Conservation (phyloP, 345 rosid genomes). For the Jatropha curcas region DNA sequence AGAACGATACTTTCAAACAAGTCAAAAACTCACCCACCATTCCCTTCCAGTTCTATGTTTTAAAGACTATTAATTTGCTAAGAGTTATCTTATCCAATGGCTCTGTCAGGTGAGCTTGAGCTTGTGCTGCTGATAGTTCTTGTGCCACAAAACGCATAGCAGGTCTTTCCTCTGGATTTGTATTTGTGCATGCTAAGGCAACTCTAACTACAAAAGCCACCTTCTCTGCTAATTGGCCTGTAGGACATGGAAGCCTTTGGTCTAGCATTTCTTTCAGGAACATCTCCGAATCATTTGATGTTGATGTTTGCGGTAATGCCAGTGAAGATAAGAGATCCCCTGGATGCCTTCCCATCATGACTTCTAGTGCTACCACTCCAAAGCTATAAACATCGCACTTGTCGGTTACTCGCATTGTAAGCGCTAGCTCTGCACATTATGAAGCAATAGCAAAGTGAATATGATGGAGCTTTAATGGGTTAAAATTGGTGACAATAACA, state of each 20-base stretch:
- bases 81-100: constrained; percentile 33
- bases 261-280: constrained; percentile 52
- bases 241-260: constrained; percentile 45
- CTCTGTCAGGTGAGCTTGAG: constrained; percentile 34
- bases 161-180: constrained; percentile 47
- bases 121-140: constrained; percentile 46
- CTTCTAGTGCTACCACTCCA: constrained; percentile 65
- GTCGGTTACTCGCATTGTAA: constrained; percentile 40
- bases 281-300: constrained; percentile 26
- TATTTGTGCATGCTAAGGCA: constrained; percentile 48
- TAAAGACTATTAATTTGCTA: constrained; percentile 31
- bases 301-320: constrained; percentile 10
- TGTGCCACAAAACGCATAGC: constrained; percentile 60
- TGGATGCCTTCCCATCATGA: constrained; percentile 68
- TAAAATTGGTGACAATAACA: no score
- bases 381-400: constrained; percentile 65
- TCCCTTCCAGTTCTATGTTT: constrained; percentile 14
- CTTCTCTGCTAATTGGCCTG: constrained; percentile 44
- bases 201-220: constrained; percentile 40
- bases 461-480: no score
- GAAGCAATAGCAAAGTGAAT: no score
- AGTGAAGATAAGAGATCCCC: constrained; percentile 49
- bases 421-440: constrained; percentile 42
- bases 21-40: no score
- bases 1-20: no score